Evolutionary conservation across 495 filamentous ascomycete genomes (phyloP).

Genomic region (Echria macrotheca): DNA sequence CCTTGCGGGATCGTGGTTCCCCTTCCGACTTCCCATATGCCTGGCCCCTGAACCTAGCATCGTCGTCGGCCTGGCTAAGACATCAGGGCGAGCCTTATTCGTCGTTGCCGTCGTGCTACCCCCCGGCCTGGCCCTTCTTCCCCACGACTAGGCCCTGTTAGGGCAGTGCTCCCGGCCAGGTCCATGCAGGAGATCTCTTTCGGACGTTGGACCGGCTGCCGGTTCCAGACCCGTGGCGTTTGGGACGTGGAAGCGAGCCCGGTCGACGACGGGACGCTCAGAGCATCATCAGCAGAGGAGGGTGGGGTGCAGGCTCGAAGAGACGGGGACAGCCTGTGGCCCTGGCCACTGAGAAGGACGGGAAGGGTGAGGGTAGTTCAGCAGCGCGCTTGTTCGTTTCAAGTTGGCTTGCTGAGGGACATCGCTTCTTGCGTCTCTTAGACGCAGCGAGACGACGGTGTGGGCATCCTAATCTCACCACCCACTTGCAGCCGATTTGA

Average conservation of each 20-base stretch:
- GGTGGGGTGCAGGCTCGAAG: not conserved
- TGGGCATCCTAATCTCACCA: slow-evolving; percentile 9
- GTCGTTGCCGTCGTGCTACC: not conserved
- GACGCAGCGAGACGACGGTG: slow-evolving; percentile 18
- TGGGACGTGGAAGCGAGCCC: slow-evolving; percentile 12
- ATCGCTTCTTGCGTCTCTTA: slow-evolving; percentile 19
- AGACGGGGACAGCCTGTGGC: slow-evolving; percentile 8
- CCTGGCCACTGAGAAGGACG: slow-evolving; percentile 13
- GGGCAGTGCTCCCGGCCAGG: slow-evolving; percentile 15
- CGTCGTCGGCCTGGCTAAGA: slow-evolving; percentile 1
- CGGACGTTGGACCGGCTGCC: slow-evolving; percentile 12
- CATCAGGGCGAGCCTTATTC: slow-evolving; percentile 4
- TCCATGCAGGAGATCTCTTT: slow-evolving; percentile 19
- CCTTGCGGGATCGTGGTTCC: slow-evolving; percentile 14
- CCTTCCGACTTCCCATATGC: not conserved
- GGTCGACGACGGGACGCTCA: not conserved
- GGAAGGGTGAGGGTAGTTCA: slow-evolving; percentile 4
- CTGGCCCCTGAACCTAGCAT: slow-evolving; percentile 12
- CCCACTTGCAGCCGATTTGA: not conserved
- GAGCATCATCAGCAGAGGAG: not conserved
- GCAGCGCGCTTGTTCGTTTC: slow-evolving; percentile 34
- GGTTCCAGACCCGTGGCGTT: slow-evolving; percentile 15
- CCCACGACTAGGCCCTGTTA: slow-evolving; percentile 15
- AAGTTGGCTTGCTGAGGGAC: slow-evolving; percentile 18
- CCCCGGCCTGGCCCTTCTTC: not conserved